Evolutionary conservation across 768 basidiomycete genomes (phyloP).

Genomic region (Trametes cinnabarina): DNA sequence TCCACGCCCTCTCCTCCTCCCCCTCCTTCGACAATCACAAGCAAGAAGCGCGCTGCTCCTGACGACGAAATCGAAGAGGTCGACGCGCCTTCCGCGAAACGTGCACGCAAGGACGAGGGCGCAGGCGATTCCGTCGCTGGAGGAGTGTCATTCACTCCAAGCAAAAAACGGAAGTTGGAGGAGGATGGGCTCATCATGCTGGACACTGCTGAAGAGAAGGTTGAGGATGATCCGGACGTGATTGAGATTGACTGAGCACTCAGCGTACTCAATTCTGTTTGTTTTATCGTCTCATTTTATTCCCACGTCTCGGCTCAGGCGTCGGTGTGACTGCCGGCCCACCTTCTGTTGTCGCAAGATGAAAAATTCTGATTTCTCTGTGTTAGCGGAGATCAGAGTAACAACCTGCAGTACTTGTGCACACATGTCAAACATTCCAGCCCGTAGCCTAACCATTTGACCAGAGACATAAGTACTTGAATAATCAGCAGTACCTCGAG

Average conservation of each 20-base stretch:
- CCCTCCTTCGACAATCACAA: constrained; percentile 36
- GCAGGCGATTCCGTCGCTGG: constrained; percentile 22
- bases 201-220: constrained; percentile 52
- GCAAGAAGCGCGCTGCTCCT: constrained; percentile 52
- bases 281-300: no score
- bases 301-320: no score
- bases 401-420: no score
- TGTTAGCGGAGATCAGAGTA: no score
- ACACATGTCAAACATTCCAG: no score
- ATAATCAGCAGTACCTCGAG: no score
- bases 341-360: no score
- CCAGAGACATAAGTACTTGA: no score
- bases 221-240: constrained; percentile 49
- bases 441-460: no score
- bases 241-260: constrained; percentile 52
- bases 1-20: constrained; percentile 44
- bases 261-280: no score
- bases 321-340: no score
- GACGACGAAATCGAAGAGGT: constrained; percentile 46
- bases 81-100: constrained; percentile 55
- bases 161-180: constrained; percentile 63
- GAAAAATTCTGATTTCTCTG: no score
- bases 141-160: constrained; percentile 47
- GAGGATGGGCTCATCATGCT: constrained; percentile 73
- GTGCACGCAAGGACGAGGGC: constrained; percentile 33